Base-by-base conservation (phyloP, 2,329 filamentous ascomycete species). In the Thelonectria discophora region DNA sequence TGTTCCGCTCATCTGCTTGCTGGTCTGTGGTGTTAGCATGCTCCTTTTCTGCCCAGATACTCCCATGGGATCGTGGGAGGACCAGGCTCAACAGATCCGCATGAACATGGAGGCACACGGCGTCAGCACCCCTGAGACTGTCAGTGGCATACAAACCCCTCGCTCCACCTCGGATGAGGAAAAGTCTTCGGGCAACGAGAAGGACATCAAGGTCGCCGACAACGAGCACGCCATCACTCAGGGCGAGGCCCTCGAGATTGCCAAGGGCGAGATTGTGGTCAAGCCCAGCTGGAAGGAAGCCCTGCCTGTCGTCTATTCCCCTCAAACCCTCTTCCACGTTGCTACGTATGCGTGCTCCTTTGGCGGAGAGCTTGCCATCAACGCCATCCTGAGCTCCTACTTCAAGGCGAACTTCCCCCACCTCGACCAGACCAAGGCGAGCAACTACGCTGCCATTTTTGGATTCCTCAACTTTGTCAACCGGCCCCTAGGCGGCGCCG, bases 21-120 rank as follows among this genome's bases (percentile, higher is more conserved):
- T 89, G 12, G 72, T 77, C 21, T 86, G 88, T 7, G 91, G 88
- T 12, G 70, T 91, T n/a, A 79, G 81, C 15, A 89, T 97, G 79
- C 76, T 96, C 3, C 73, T 93, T 21, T 79, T 92, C 13, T 94
- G 91, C 71, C 87, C 91, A 2, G 93, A 97, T 72, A 94, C 92
- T 0, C 93, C 93, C 0, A 90, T 87, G 0, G 93, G 94, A 34
- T 88, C 87, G 66, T 97, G 93, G 93, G 85, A 86, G 7, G 89
- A 94, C 40, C 87, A 92, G 30, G 82, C 87, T 52, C 78, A 86
- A 45, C 84, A 82, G 64, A 81, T 84, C 1, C 79, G 85, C 57
- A 81, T 85, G 65, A 84, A 82, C 74, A 79, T 84, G 52, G 79
- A 78, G 49, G 76, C 77, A 13, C 81, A 85, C 69, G 77, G 79